phyloP scores from a whole-genome alignment of 768 basidiomycete species.

The Pleurotus pulmonarius region DNA sequence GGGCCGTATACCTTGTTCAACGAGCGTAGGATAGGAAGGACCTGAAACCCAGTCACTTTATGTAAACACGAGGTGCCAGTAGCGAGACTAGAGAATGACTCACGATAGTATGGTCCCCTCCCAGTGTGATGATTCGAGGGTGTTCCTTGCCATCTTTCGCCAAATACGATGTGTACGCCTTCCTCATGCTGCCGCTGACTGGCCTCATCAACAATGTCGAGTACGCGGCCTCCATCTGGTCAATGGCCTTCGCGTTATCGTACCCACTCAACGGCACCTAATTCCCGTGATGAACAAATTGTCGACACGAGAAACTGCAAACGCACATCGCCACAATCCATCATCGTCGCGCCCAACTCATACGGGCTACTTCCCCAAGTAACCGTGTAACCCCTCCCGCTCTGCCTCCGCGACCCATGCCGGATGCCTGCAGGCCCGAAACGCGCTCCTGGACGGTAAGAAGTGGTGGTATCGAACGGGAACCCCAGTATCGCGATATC shows the following conservation, averaged over 20 bases:
- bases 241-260: constrained; percentile 60
- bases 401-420: constrained; percentile 51
- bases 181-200: constrained; percentile 18
- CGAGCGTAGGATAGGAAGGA: constrained; percentile 61
- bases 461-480: constrained; percentile 55
- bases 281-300: neutral
- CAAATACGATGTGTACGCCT: constrained; percentile 21
- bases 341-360: constrained; percentile 35
- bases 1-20: constrained; percentile 61
- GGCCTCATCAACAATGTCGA: constrained; percentile 51
- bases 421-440: constrained; percentile 69
- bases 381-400: constrained; percentile 43
- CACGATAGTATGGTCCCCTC: constrained; percentile 69
- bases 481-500: constrained; percentile 66
- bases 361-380: constrained; percentile 54
- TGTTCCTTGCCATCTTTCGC: constrained; percentile 51
- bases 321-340: constrained; percentile 69
- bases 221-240: constrained; percentile 69
- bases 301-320: neutral
- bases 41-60: constrained; percentile 15
- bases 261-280: constrained; percentile 37
- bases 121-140: constrained; percentile 56
- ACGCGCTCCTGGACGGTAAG: constrained; percentile 49
- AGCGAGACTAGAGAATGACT: neutral
- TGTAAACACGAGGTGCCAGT: neutral